Evolutionary conservation across 1,284 basidiomycete genomes (phyloP).

Genomic region (Golubevia pallescens): DNA sequence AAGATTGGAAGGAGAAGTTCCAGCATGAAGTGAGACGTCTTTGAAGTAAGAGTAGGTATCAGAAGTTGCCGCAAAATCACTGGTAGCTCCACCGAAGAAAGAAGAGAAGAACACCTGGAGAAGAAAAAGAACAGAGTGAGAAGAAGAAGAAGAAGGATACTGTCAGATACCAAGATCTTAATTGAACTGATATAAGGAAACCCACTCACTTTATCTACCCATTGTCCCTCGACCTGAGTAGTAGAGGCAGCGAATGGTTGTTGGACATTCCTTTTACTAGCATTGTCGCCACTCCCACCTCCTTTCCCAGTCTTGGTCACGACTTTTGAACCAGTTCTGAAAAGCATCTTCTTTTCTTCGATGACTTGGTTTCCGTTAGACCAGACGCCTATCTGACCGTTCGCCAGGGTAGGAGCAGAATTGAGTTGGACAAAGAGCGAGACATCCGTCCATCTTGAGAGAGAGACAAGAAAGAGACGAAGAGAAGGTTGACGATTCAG

Average conservation of each 20-base stretch:
- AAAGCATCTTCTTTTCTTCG: slow-evolving; percentile 5
- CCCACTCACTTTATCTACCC: slow-evolving; percentile 8
- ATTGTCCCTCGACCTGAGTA: not conserved
- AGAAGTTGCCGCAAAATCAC: slow-evolving; percentile 4
- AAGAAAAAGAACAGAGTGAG: no score
- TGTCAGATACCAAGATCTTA: not conserved
- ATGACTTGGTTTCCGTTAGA: slow-evolving; percentile 2
- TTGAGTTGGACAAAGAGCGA: slow-evolving; percentile 5
- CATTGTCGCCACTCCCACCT: slow-evolving; percentile 5
- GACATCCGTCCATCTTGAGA: not conserved
- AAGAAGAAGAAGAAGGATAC: not conserved
- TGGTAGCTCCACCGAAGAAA: slow-evolving; percentile 10
- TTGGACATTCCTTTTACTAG: not conserved
- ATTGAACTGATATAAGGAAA: not conserved
- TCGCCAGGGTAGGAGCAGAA: slow-evolving; percentile 1
- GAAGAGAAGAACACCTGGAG: slow-evolving; percentile 8
- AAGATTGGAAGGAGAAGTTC: no score
- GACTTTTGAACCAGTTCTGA: not conserved
- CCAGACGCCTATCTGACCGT: slow-evolving; percentile 6
- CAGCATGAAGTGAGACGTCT: slow-evolving; percentile 1
- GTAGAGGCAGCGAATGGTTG: not conserved
- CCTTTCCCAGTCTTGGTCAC: slow-evolving; percentile 3
- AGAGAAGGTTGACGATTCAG: not conserved
- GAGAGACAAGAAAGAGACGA: not conserved
- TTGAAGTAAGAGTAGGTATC: slow-evolving; percentile 10